Conservation (phyloP, 345 rosid genomes). For the Lumnitzera littorea region DNA sequence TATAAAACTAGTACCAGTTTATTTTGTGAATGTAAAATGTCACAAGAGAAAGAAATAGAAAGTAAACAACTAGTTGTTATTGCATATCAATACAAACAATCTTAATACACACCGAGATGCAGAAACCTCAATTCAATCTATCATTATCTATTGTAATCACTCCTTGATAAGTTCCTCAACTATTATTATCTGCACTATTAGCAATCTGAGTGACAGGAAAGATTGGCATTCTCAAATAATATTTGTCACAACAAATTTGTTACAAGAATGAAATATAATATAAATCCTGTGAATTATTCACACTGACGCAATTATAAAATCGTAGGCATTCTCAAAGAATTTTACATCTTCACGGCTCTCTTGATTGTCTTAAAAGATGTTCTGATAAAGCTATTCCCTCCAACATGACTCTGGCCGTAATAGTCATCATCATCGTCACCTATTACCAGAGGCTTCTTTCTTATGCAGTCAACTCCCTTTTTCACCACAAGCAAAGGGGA, state of each 20-base stretch:
- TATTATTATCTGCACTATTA: no score
- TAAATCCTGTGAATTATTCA: no score
- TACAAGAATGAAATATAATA: not conserved
- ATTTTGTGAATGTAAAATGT: not conserved
- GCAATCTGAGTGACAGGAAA: no score
- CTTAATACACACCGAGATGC: no score
- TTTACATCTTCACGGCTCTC: slow-evolving; percentile 53
- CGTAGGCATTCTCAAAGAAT: not conserved
- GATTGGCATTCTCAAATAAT: slow-evolving; percentile 10
- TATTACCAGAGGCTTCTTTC: slow-evolving; percentile 60
- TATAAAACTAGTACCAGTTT: no score
- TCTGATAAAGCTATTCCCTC: slow-evolving; percentile 57
- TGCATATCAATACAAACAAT: slow-evolving; percentile 14
- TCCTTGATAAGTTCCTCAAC: no score
- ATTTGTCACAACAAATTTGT: slow-evolving; percentile 14
- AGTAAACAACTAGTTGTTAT: slow-evolving; percentile 47
- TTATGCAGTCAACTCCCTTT: slow-evolving; percentile 81
- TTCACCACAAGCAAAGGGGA: slow-evolving; percentile 81
- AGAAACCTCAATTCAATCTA: no score
- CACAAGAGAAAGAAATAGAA: slow-evolving; percentile 1
- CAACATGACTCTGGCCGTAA: slow-evolving; percentile 19
- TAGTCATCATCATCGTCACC: slow-evolving; percentile 39
- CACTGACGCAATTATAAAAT: not conserved
- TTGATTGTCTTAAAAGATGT: slow-evolving; percentile 69
- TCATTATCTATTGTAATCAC: no score